A percentile compares a stretch with the other conserved stretches of the same genome.
Conservation (phyloP, 345 rosid genomes). For the Bruguiera parviflora region DNA sequence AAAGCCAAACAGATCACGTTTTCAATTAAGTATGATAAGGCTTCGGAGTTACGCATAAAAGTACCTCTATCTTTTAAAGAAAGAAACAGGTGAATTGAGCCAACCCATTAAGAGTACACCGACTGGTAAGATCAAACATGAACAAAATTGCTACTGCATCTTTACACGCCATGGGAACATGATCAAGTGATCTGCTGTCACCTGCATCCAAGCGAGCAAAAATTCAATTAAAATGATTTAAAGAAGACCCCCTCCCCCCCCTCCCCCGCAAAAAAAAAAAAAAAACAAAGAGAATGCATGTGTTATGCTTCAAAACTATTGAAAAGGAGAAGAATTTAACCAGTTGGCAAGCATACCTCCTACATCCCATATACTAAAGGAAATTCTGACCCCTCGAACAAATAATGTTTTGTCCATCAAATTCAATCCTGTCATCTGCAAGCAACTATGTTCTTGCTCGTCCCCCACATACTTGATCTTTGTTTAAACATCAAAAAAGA, state of each 20-base stretch:
- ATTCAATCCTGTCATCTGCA: slow-evolving; percentile 82
- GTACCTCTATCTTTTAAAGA: neutral
- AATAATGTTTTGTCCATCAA: slow-evolving; percentile 77
- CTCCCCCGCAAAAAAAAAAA: too few species aligned
- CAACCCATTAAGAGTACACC: slow-evolving; percentile 91
- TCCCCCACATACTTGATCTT: slow-evolving; percentile 85
- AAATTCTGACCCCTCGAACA: slow-evolving; percentile 80
- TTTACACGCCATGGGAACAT: slow-evolving; percentile 92
- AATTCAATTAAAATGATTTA: neutral
- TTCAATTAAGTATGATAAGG: neutral
- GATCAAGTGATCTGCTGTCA: slow-evolving; percentile 61
- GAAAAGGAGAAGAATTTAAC: neutral
- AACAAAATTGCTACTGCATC: slow-evolving; percentile 91
- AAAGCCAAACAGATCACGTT: slow-evolving; percentile 2
- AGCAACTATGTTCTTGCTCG: slow-evolving; percentile 56
- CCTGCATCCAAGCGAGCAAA: slow-evolving; percentile 32
- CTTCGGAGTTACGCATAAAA: neutral
- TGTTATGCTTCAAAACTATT: neutral
- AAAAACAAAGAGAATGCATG: too few species aligned
- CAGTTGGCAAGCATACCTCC: slow-evolving; percentile 47
- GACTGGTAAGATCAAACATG: slow-evolving; percentile 98
- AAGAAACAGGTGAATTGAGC: neutral
- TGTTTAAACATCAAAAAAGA: neutral
- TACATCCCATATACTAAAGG: slow-evolving; percentile 93
- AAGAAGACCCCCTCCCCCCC: too few species aligned